Conservation (phyloP, 1,284 basidiomycete species). For the Mycena citricolor region DNA sequence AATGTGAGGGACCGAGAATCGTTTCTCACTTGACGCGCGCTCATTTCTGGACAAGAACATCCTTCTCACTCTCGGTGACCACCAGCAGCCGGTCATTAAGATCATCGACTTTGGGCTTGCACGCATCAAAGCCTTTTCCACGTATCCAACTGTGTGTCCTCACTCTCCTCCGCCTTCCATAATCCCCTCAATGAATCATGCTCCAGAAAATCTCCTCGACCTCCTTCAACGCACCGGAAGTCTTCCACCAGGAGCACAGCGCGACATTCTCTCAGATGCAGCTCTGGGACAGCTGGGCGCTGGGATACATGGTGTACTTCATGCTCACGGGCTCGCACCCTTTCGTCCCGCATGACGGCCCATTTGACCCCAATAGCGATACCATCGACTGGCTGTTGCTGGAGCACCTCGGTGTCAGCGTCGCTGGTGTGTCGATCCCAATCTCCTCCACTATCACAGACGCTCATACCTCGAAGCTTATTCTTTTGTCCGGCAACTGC, state of each 20-base stretch:
- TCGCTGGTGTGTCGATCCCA: too few species aligned
- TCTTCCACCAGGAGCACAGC: constrained; percentile 30
- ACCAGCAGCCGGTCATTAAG: constrained; percentile 52
- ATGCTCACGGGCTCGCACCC: too few species aligned
- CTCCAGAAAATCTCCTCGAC: constrained; percentile 22
- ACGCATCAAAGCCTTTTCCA: neutral
- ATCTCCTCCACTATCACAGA: too few species aligned
- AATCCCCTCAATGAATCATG: neutral
- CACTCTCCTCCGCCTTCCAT: neutral
- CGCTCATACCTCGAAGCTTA: too few species aligned
- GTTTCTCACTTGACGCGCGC: too few species aligned
- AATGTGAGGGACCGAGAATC: constrained; percentile 45
- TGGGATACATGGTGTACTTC: constrained; percentile 82
- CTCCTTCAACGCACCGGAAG: constrained; percentile 66
- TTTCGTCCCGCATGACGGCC: too few species aligned
- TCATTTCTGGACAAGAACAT: too few species aligned
- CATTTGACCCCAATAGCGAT: too few species aligned
- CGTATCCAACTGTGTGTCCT: neutral
- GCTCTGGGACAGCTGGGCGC: constrained; percentile 77
- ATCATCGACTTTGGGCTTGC: constrained; percentile 83
- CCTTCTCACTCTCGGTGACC: constrained; percentile 52
- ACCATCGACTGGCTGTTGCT: too few species aligned
- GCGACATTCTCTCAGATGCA: constrained; percentile 54
- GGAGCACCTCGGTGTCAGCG: too few species aligned
- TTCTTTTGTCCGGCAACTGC: too few species aligned